Evolutionary conservation across 2,329 filamentous ascomycete species (phyloP).

Genomic region (Colletotrichum coccodes): DNA sequence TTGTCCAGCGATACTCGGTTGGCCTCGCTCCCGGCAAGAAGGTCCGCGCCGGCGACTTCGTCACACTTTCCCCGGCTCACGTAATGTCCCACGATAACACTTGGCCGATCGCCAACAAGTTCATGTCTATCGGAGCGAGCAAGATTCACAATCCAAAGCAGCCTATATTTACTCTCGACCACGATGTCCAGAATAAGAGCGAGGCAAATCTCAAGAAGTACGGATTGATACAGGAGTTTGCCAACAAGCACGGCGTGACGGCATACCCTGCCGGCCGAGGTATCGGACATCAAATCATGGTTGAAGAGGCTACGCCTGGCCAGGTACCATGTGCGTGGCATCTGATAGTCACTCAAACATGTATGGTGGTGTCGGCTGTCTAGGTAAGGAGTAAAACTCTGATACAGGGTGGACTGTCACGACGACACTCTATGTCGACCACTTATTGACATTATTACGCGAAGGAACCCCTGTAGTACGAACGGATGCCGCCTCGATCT

Average conservation of each 20-base stretch:
- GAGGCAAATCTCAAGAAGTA: slow-evolving; percentile 88
- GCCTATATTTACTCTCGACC: slow-evolving; percentile 86
- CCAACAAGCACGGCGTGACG: slow-evolving; percentile 77
- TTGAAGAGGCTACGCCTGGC: slow-evolving; percentile 87
- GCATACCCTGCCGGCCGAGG: slow-evolving; percentile 83
- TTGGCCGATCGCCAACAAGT: slow-evolving; percentile 79
- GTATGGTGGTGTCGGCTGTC: slow-evolving; percentile 82
- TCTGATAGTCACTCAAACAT: slow-evolving; percentile 82
- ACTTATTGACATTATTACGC: background rate
- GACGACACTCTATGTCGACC: too few relatives aligned
- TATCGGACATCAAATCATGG: slow-evolving; percentile 90
- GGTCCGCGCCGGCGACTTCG: slow-evolving; percentile 85
- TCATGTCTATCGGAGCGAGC: slow-evolving; percentile 82
- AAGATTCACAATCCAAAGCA: slow-evolving; percentile 78
- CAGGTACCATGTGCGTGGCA: slow-evolving; percentile 83
- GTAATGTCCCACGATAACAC: slow-evolving; percentile 94
- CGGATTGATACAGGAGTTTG: slow-evolving; percentile 82
- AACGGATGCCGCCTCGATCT: slow-evolving; percentile 88
- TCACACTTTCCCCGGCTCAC: slow-evolving; percentile 76
- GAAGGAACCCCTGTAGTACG: slow-evolving; percentile 78
- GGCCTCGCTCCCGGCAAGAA: slow-evolving; percentile 79
- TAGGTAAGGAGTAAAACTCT: slow-evolving; percentile 57
- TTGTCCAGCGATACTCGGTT: slow-evolving; percentile 84
- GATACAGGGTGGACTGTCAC: too few relatives aligned
- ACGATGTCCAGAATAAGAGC: slow-evolving; percentile 87